Base-by-base conservation (phyloP, 1,284 basidiomycete species). In the Ustilago loliicola region DNA sequence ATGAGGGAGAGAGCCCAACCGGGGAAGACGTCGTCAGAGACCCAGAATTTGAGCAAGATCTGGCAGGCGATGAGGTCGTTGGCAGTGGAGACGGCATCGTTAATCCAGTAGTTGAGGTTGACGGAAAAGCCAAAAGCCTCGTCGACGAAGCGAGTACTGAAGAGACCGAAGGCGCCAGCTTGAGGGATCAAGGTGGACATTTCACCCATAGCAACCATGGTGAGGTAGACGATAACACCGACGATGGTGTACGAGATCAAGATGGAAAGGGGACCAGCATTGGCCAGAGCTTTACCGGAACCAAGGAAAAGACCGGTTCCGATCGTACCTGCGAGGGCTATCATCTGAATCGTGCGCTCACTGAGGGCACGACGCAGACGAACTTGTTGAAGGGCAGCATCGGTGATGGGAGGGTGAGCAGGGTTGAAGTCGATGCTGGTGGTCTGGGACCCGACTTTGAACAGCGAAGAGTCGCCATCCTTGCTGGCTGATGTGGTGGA, bases 11-110 rank as follows among this genome's bases (percentile, higher is more conserved):
- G 66, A 6, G 73, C 72, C 51, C 62, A 75, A 38, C 67, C 64
- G 13, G 73, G 68, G 30, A 79, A 72, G 32, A 51, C 56, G 25
- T 77, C 63, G 38, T 66, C 48, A 1, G 59, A 51, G 15, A 66
- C 67, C 77, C 77, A 78, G 69, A 71, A 80, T 55, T 61, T 50
- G 50, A 76, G 52, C 15, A 79, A 59, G 42, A 79, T 66, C 60
- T 66, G 65, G 30, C 51, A 56, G 4, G 80, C 79, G 6, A 91
- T 91, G 15, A 94, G 87, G 81, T 94, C 93, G 2, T 59, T 68
- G 1, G 83, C 81, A 2, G 81, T 65, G 21, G 70, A 59, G 55
- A 84, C 70, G 30, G 80, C 72, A 59, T 82, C 82, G 55, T 83
- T 74, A 42, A 77, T 57, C 42, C 66, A 71, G 65, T 80, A 83